Base-by-base conservation (phyloP, 805 yeast species). In the Saccharomyces mikatae region DNA sequence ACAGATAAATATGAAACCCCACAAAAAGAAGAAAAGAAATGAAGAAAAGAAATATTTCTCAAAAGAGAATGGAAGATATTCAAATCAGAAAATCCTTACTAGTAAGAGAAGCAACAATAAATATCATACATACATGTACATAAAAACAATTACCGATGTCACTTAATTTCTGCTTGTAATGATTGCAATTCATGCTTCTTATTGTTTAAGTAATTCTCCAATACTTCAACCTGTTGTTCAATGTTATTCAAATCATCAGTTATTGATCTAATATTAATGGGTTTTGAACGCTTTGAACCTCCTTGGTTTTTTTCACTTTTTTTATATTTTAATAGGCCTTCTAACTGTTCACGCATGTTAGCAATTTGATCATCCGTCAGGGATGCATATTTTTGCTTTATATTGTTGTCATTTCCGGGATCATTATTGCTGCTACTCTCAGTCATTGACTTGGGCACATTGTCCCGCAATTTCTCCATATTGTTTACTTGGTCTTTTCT, bases 251-350 rank as follows among this genome's bases (percentile, higher is more conserved):
- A 75, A 61, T 87, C 91, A 63, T 76, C 74, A 41, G 77, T 76
- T 11, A 88, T 76, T 27, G 80, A 84, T 30, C 74, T 75, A 49
- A 81, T 68, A 62, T 81, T 68, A 10, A 62, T n/a, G 50, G 46
- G 44, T 49, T 52, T 54, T n/a, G 56, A 10, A 63, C 58, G 26
- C 28, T 21, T 41, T 21, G 54, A 44, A 11, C 22, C 55, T 52
- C 52, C n/a, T 13, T 58, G 49, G n/a, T 59, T 57, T 17, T 70
- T 74, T 69, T 82, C 82, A 26, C 75, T 72, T 67, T 86, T 84
- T 69, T 89, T 91, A 69, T 86, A 91, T 60, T 82, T 84, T 57
- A 90, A 78, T 60, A 94, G 73, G 62, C 87, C 92, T 71, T 89
- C 95, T 57, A 86, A 79, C 70, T 94, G 98, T 52, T 80, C 74